Evolutionary conservation across 371 early-diverging fungal species (phyloP).

Genomic region (Capillidium rhysosporum): DNA sequence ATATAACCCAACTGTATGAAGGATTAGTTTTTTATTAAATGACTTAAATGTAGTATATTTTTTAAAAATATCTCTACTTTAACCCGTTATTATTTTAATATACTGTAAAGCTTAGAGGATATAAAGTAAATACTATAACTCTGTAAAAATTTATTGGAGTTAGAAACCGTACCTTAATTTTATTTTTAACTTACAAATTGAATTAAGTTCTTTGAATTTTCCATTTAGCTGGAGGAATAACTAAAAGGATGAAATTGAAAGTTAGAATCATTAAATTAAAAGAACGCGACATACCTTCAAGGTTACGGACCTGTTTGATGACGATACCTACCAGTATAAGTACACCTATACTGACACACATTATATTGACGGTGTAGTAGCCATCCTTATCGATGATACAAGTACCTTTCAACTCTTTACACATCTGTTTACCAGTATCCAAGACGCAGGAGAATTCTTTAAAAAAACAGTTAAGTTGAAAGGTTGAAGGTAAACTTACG

Average conservation of each 20-base stretch:
- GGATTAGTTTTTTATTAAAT: too few relatives aligned
- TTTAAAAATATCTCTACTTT: too few relatives aligned
- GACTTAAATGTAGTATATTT: too few relatives aligned
- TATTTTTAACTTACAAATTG: too few relatives aligned
- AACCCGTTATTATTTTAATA: too few relatives aligned
- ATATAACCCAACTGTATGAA: too few relatives aligned
- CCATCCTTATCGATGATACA: constrained; percentile 58
- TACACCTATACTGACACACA: constrained; percentile 42
- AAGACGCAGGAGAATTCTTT: constrained; percentile 25
- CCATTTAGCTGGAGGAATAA: neutral
- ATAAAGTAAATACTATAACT: too few relatives aligned
- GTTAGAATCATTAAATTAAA: neutral
- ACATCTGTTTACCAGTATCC: constrained; percentile 33
- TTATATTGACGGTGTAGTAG: constrained; percentile 56
- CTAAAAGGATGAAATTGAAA: neutral
- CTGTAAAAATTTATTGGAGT: too few relatives aligned
- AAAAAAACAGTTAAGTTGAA: neutral
- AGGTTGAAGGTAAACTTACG: constrained; percentile 12
- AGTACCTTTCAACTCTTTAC: constrained; percentile 34
- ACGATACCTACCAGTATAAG: constrained; percentile 34
- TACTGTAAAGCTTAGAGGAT: too few relatives aligned
- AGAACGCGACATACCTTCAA: constrained; percentile 24
- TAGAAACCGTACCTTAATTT: too few relatives aligned
- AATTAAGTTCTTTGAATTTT: neutral
- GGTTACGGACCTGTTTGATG: constrained; percentile 33